These are phyloP conservation scores for Linnemannia exigua DNA, from an alignment of 192 early-diverging fungal genomes.

Conservation along the genomic window DNA sequence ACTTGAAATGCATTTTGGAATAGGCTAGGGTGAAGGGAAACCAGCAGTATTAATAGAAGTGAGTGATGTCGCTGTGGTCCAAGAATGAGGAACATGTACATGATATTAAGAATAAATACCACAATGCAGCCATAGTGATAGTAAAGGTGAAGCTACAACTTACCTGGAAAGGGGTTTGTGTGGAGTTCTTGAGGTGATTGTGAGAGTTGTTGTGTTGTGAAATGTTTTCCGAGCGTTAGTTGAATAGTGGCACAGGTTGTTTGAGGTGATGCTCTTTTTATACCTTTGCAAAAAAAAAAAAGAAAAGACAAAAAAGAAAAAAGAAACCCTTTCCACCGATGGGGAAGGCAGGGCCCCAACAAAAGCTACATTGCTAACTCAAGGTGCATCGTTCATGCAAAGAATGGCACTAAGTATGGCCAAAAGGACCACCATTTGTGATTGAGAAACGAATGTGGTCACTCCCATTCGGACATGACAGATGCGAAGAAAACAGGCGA, in stretches of 20 bases:
- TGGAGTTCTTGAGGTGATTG: too few species aligned
- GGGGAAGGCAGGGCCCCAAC: background rate
- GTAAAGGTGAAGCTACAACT: background rate
- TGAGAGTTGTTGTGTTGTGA: too few species aligned
- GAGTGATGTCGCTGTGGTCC: background rate
- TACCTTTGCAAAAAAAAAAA: background rate
- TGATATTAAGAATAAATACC: background rate
- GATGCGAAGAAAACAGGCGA: too few species aligned
- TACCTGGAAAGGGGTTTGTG: background rate
- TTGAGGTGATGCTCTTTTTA: background rate
- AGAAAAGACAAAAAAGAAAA: too few species aligned
- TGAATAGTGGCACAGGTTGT: too few species aligned
- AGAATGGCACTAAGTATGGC: too few species aligned
- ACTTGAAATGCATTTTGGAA: conserved; percentile 19
- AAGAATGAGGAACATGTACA: background rate
- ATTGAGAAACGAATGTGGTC: too few species aligned
- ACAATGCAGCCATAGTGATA: background rate
- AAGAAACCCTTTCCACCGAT: too few species aligned
- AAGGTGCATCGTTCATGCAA: too few species aligned
- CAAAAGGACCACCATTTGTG: too few species aligned
- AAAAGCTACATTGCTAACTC: background rate
- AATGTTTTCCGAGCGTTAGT: background rate
- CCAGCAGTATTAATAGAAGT: conserved; percentile 6
- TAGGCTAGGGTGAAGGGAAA: conserved; percentile 18
- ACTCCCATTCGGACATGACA: too few species aligned